phyloP scores from a whole-genome alignment of 331 rosid species.

The Erythrophleum ivorense region DNA sequence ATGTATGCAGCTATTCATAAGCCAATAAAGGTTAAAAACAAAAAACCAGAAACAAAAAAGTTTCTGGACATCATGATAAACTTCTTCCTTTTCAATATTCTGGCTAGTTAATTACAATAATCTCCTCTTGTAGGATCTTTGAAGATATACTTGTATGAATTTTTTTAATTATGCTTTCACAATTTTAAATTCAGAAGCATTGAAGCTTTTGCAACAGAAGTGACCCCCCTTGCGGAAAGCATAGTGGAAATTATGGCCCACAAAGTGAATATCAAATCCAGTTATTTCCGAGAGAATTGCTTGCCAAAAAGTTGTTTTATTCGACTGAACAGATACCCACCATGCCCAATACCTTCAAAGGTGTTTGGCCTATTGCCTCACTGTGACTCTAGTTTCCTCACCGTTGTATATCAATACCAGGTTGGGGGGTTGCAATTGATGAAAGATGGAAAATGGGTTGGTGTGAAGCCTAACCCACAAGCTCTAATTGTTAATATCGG shows the following conservation, averaged over 20 bases:
- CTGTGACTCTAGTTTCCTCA: slow-evolving; percentile 67
- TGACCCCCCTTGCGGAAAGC: slow-evolving; percentile 49
- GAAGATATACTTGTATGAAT: background rate
- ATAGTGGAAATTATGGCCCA: slow-evolving; percentile 59
- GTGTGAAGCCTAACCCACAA: slow-evolving; percentile 66
- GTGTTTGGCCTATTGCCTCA: slow-evolving; percentile 71
- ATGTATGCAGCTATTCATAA: background rate
- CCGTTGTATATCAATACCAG: slow-evolving; percentile 59
- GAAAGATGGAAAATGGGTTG: slow-evolving; percentile 70
- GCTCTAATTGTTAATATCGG: slow-evolving; percentile 81
- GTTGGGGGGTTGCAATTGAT: slow-evolving; percentile 69
- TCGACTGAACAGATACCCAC: slow-evolving; percentile 70
- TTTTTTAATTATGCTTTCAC: background rate
- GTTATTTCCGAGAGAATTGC: slow-evolving; percentile 57
- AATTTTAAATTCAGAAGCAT: slow-evolving; percentile 41
- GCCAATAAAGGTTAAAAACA: background rate
- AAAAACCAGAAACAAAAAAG: background rate
- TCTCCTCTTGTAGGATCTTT: background rate
- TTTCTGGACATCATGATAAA: background rate
- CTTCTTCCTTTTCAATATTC: background rate
- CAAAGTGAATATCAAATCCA: slow-evolving; percentile 48
- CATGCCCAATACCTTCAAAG: slow-evolving; percentile 64
- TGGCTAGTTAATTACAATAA: background rate
- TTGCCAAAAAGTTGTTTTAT: slow-evolving; percentile 49
- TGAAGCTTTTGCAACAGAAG: slow-evolving; percentile 51